Evolutionary conservation across 2,329 filamentous ascomycete genomes (phyloP), one percentile per base, ranked within the genome.

Genomic region (Laburnicola sp.): DNA sequence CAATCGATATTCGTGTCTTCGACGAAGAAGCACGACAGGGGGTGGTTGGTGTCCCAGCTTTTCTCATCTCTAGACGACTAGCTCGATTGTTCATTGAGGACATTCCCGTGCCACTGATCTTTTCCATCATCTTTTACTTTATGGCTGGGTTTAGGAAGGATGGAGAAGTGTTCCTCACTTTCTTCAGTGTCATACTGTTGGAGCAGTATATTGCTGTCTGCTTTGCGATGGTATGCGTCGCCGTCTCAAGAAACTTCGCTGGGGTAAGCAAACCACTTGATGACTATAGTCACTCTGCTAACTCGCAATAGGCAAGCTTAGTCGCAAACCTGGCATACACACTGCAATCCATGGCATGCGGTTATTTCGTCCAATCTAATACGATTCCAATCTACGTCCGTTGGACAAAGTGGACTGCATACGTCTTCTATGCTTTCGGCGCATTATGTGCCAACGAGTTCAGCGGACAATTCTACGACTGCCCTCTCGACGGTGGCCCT

Each of bases 321-420:
- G 84, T 90, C 40, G 87, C 83, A 7, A 92, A 92, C 59, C 72
- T 91, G 41, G 81, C 79, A 0, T 91, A 86, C 59, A 92, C 88
- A 0, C 58, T 91, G 21, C 88, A 92, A 64, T 86, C 82, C 2
- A 84, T 91, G 75, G 85, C 85, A 0, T 90, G 87, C 56, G 88
- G 88, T 1, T 91, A 86, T 69, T 91, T 92, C 58, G 83, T 91
- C 10, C 87, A 91, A 66, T 79, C 80, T 8, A 83, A 88, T 46
- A 84, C 85, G 4, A 88, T 92, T 3, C 87, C 88, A 0, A 77
- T 91, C 1, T 92, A 91, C 60, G 83, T 90, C n/a, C 79, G 87
- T 48, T 92, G 88, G 88, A 75, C 88, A 1, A 91, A 90, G 65
- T 87, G 84, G 76, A 79, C 80, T 23, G 81, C 83, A 1, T 86